A percentile compares a stretch with the other conserved stretches of the same genome.
These are phyloP conservation scores for Iberis amara DNA, from an alignment of 441 rosid genomes.

Conservation along the genomic window DNA sequence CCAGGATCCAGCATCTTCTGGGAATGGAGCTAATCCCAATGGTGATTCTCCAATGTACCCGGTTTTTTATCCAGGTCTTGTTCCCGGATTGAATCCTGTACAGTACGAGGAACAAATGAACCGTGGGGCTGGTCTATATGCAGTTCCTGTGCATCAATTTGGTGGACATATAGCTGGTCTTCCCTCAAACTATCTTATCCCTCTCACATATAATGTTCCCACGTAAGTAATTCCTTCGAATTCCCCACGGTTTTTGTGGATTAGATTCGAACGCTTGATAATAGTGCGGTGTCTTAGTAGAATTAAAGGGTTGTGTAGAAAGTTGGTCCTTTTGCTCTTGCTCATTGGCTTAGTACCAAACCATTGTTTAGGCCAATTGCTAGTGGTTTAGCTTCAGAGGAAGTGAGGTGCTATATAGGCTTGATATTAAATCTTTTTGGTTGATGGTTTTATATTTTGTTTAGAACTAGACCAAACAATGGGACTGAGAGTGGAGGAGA, in stretches of 20 bases:
- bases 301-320: no score
- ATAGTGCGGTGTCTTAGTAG: no score
- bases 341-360: no score
- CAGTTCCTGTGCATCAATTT: slow-evolving; percentile 63
- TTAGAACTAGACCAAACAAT: slow-evolving; percentile 28
- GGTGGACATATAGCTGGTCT: slow-evolving; percentile 35
- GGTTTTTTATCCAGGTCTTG: slow-evolving; percentile 49
- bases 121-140: slow-evolving; percentile 74
- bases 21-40: slow-evolving; percentile 31
- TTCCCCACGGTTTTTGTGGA: no score
- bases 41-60: slow-evolving; percentile 60
- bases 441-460: slow-evolving; percentile 12
- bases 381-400: not conserved
- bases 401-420: no score
- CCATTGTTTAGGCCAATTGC: slow-evolving; percentile 28
- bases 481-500: slow-evolving; percentile 27
- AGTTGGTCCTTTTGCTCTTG: no score
- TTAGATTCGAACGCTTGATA: no score
- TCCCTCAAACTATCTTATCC: slow-evolving; percentile 70
- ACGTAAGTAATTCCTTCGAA: slow-evolving; percentile 47
- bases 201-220: slow-evolving; percentile 78
- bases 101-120: slow-evolving; percentile 20
- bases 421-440: no score
- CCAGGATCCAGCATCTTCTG: slow-evolving; percentile 45
- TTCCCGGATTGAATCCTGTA: slow-evolving; percentile 43